Base-by-base conservation (phyloP, 495 filamentous ascomycete genomes). In the Talaromyces wortmannii region DNA sequence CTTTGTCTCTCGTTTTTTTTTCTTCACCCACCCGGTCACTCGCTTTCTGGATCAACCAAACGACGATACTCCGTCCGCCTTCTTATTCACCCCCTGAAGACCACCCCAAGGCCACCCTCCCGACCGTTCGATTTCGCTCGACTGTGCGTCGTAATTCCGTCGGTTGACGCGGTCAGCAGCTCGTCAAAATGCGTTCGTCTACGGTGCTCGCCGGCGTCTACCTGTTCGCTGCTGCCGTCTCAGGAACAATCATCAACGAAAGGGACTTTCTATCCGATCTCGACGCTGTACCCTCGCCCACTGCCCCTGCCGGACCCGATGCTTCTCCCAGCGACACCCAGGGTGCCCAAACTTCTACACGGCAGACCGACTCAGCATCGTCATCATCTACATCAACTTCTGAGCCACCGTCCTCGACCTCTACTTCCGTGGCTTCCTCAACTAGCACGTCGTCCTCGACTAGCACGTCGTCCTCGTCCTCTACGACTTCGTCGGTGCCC, bases 171-270 rank as follows among this genome's bases (percentile, higher is more conserved):
- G 3, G 15, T 31, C 47, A 50, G 23, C 23, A 50, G 12, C 15
- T 12, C 36, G 40, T 40, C 10, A 46, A 53, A 18, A 53, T 53
- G 52, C 52, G 52, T 45, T 53, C 52, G 8, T 45, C 52, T 6
- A 45, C 15, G 23, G 44, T 53, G 7, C 31, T 53, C 11, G 43
- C 52, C 31, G 43, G 52, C 32, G 43, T 53, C 42, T 53, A 53
- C 30, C 18, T 46, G n/a, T 42, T 53, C 3, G 52, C 52, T 36
- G 52, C 52, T 15, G 44, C 50, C 33, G 52, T 53, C 52, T 42
- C 52, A 8, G 52, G 42, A 45, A 30, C 52, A 52, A 33, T 16
- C 13, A 42, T 45, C 6, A 40, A 40, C 16, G 52, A 53, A 29
- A 53, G 31, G 40, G 44, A 40, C 12, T 36, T 45, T 17, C 7